Base-by-base conservation (phyloP, 2,329 filamentous ascomycete genomes). In the Fusarium veterinarium region DNA sequence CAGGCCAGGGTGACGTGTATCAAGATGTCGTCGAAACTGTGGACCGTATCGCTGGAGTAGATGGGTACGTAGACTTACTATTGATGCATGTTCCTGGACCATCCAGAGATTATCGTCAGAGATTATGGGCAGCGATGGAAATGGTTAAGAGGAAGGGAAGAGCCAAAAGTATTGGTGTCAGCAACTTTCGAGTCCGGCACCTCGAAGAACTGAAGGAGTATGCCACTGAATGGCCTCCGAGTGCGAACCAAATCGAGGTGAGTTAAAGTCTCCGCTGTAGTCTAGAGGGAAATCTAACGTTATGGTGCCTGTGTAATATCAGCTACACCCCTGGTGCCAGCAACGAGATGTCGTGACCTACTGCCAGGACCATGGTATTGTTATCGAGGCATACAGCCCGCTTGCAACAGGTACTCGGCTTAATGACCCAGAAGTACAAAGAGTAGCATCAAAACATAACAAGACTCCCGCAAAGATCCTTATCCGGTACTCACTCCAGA, bases 331-430 rank as follows among this genome's bases (percentile, higher is more conserved):
- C 0, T 93, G 91, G 91, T 89, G 86, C 74, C 91, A 93, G 79
- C 83, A 84, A 62, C 74, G 77, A 25, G 77, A 82, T 5, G 78
- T 83, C 4, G 81, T 82, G 17, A 67, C 76, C 19, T 85, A 82
- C 77, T 96, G 94, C 89, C 93, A 93, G 86, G 91, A 94, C 83
- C 86, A 95, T 80, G 91, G 91, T 79, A 95, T 96, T 84, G 53
- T 80, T 30, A 52, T 84, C n/a, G 75, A 83, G 69, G 83, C 83
- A 11, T 84, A 83, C 56, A 82, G 82, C 23, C 83, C 83, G 2
- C 76, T 84, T 40, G 80, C 75, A 3, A 77, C 78, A 31, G 82
- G 81, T 6, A 56, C 76, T 28, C 77, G 78, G 28, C 66, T 80
- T 9, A 82, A 89, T 30, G 90, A 94, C 75, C 81, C 86, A 61